phyloP scores from a whole-genome alignment of 1,139 yeast genomes.

The Arxiozyma slooffiae region DNA sequence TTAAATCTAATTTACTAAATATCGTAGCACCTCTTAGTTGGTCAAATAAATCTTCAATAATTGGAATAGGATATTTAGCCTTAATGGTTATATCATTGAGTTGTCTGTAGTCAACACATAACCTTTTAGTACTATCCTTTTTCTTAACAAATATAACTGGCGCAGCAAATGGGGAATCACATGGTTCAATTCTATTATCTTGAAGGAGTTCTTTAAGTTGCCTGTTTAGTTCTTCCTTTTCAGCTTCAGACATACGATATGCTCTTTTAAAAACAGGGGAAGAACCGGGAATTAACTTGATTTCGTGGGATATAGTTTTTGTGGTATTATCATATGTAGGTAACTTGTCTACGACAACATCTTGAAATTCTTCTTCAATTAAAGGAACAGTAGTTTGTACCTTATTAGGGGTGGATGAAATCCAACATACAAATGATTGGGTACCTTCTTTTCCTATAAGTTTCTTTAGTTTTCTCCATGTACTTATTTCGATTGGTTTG shows the following conservation, averaged over 20 bases:
- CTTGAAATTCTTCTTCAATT: no score
- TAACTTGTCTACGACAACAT: no score
- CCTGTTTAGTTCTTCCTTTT: neutral
- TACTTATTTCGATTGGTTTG: no score
- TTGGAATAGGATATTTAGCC: conserved; percentile 16
- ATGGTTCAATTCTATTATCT: neutral
- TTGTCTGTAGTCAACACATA: conserved; percentile 19
- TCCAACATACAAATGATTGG: no score
- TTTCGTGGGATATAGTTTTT: no score
- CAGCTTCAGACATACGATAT: neutral
- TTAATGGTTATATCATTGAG: conserved; percentile 14
- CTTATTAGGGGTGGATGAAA: no score
- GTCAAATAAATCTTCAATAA: conserved; percentile 10
- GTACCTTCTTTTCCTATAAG: no score
- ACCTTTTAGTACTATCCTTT: conserved; percentile 12
- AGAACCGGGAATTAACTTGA: no score
- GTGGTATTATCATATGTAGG: no score
- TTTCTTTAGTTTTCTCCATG: no score
- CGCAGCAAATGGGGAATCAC: conserved; percentile 2
- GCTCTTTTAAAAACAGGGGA: no score
- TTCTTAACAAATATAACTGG: conserved; percentile 5
- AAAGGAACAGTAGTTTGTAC: no score
- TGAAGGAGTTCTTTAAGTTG: neutral
- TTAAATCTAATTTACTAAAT: conserved; percentile 6
- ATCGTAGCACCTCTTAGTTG: neutral